Conservation (phyloP, 306 rosid genomes). For the Cucumis hystrix region DNA sequence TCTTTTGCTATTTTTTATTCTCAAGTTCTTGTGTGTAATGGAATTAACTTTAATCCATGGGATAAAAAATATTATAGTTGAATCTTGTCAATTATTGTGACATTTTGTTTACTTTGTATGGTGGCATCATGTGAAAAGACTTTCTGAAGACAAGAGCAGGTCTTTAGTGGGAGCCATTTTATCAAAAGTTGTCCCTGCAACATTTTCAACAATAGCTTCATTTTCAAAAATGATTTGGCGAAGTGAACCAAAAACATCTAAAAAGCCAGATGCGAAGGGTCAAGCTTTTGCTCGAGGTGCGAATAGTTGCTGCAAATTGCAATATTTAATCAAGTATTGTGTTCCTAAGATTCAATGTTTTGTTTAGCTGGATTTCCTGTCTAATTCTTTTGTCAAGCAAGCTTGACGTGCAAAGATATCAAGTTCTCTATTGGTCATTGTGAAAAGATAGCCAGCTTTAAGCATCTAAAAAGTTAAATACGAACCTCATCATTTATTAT, state of each 20-base stretch:
- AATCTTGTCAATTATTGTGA: not conserved
- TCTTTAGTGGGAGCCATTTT: slow-evolving; percentile 85
- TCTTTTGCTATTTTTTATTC: not conserved
- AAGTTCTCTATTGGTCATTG: not conserved
- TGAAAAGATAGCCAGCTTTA: not conserved
- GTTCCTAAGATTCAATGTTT: not conserved
- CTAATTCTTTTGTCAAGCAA: not conserved
- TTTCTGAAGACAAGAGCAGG: slow-evolving; percentile 79
- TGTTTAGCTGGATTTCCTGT: not conserved
- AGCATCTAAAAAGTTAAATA: not conserved
- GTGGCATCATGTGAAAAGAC: slow-evolving; percentile 25
- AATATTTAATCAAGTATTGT: not conserved
- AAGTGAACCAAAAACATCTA: slow-evolving; percentile 47
- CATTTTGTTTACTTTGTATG: not conserved
- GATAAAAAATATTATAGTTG: not conserved
- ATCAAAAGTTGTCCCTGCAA: slow-evolving; percentile 85
- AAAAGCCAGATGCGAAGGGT: slow-evolving; percentile 48
- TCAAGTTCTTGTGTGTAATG: not conserved
- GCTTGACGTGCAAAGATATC: not conserved
- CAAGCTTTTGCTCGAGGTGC: slow-evolving; percentile 84
- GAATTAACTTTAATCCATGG: not conserved
- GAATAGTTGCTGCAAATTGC: not conserved
- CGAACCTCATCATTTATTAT: not conserved
- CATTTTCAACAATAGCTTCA: slow-evolving; percentile 82
- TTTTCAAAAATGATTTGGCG: slow-evolving; percentile 87